Evolutionary conservation across 2,329 filamentous ascomycete species (phyloP).

Genomic region (Ascochyta lentis): DNA sequence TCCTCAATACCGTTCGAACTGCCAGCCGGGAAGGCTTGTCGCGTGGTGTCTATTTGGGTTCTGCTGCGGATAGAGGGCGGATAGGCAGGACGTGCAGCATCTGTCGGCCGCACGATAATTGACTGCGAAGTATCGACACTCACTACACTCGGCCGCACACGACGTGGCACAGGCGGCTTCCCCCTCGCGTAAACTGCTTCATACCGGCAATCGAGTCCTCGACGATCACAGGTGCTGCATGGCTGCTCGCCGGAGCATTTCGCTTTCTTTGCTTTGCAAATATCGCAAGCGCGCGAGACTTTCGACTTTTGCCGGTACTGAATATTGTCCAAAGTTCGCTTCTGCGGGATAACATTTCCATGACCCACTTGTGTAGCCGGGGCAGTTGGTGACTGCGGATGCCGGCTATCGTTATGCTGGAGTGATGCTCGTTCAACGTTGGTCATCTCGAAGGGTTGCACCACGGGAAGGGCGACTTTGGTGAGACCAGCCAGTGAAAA

Average conservation of each 20-base stretch:
- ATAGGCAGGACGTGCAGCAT: not conserved
- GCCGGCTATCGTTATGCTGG: no score
- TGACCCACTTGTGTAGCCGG: not conserved
- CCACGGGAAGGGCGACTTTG: not conserved
- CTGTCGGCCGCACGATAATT: not conserved
- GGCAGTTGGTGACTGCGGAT: not conserved
- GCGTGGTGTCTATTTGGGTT: not conserved
- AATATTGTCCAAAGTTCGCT: slow-evolving; percentile 12
- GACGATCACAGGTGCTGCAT: slow-evolving; percentile 30
- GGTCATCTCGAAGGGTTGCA: not conserved
- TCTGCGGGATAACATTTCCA: slow-evolving; percentile 17
- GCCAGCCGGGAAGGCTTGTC: not conserved
- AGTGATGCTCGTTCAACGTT: not conserved
- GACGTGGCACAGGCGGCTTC: slow-evolving; percentile 30
- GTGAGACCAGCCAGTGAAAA: slow-evolving; percentile 1
- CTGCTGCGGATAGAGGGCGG: no score
- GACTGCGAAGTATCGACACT: not conserved
- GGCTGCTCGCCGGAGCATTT: slow-evolving; percentile 40
- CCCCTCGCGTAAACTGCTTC: slow-evolving; percentile 36
- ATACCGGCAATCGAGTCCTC: slow-evolving; percentile 31
- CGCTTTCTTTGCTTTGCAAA: slow-evolving; percentile 40
- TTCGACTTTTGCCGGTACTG: slow-evolving; percentile 25
- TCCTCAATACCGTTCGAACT: not conserved
- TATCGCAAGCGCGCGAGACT: slow-evolving; percentile 40
- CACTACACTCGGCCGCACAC: not conserved